A percentile compares a stretch with the other conserved stretches of the same genome.
Conservation (phyloP, 2,329 filamentous ascomycete species). For the Cercospora canescens region DNA sequence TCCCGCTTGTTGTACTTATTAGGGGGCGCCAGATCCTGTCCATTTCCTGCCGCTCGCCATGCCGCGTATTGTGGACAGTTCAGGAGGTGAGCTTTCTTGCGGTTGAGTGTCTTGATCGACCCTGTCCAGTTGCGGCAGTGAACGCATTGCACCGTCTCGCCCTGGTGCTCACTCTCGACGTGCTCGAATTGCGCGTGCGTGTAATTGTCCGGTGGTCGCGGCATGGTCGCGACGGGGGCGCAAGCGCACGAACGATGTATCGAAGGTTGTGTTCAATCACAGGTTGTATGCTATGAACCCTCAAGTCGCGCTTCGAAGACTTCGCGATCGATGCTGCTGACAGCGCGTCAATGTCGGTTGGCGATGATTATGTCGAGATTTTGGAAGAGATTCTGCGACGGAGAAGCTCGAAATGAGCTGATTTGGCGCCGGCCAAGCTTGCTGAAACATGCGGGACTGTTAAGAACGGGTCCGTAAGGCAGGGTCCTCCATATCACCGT, state of each 20-base stretch:
- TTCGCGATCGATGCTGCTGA: not conserved
- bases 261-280: not conserved
- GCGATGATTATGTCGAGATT: slow-evolving; percentile 11
- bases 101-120: slow-evolving; percentile 34
- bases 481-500: not conserved
- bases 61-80: slow-evolving; percentile 31
- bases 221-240: slow-evolving; percentile 17
- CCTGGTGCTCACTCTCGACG: slow-evolving; percentile 28
- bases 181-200: slow-evolving; percentile 30
- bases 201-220: slow-evolving; percentile 30
- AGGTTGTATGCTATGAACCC: not conserved
- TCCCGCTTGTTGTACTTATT: slow-evolving; percentile 35
- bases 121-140: slow-evolving; percentile 37
- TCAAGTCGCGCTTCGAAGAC: not conserved
- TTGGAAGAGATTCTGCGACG: not conserved
- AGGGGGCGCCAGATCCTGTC: slow-evolving; percentile 34
- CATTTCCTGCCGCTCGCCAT: slow-evolving; percentile 35
- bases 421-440: slow-evolving; percentile 3
- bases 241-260: not conserved
- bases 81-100: slow-evolving; percentile 35
- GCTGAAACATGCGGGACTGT: slow-evolving; percentile 8
- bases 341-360: not conserved
- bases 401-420: slow-evolving; percentile 2
- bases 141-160: slow-evolving; percentile 33
- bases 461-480: not conserved